Evolutionary conservation across 2,329 filamentous ascomycete species (phyloP), one percentile per base, ranked within the genome.

Genomic region (Myriosclerotinia scirpicola): DNA sequence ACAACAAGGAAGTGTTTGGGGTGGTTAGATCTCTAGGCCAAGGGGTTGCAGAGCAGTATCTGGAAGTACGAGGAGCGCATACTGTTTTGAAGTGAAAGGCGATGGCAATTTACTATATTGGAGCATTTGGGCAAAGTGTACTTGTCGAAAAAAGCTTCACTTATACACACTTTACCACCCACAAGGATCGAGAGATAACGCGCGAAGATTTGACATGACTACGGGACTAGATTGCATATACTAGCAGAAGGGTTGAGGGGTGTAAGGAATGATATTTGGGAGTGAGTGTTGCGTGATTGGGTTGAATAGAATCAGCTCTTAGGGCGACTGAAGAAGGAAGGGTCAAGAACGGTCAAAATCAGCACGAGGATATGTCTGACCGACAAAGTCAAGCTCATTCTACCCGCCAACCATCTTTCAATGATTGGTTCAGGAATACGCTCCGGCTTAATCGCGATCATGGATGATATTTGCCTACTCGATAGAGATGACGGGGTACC

Each of bases 401-500:
- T 90, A 97, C 87, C 89, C 91, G 90, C 87, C 87, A 82, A 80
- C 78, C 78, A 83, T 86, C 90, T 96, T 81, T 96, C 91, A 82
- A 86, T 80, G 81, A 82, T 83, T 84, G 87, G 85, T 87, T 88
- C 91, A 89, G 93, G 87, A 88, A 89, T 88, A 86, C 87, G 91
- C 93, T 96, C 93, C 93, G 93, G 93, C 93, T 97, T 97, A 97
- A 95, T 96, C 90, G 92, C 89, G 91, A 92, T 92, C 90, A 76
- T 63, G 64, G 58, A 68, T 78, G 79, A 53, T 96, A 85, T 96
- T 83, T 90, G 93, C 92, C 91, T 85, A 61, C 58, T 61, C 58
- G 14, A 40, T 38, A 60, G 59, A 63, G 79, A 80, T 84, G 86
- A 90, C 88, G 84, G 84, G 84, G 83, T 90, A 95, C 92, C 90